Percentiles rank a stretch among this genome's conserved stretches.
Evolutionary conservation across 371 early-diverging fungal genomes (phyloP).

Genomic region (Syncephalastrum sp.): DNA sequence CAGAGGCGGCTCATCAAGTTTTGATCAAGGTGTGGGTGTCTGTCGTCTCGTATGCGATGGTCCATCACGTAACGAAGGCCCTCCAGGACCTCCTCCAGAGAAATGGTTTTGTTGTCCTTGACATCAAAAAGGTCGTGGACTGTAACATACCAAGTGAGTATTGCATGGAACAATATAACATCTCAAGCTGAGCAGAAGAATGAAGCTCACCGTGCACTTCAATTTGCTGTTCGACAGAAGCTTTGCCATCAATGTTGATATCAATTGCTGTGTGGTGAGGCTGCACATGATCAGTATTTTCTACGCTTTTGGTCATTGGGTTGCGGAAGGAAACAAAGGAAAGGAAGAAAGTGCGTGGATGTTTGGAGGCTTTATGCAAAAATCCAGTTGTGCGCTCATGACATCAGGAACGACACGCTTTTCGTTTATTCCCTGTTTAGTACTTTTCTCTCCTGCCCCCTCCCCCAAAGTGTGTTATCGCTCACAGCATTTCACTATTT

Average conservation of each 20-base stretch:
- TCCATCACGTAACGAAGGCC: constrained; percentile 94
- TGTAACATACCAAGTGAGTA: constrained; percentile 16
- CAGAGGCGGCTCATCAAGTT: constrained; percentile 82
- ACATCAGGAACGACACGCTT: too few relatives aligned
- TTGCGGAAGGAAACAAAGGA: constrained; percentile 2
- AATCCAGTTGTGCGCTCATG: too few relatives aligned
- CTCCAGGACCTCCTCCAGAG: constrained; percentile 82
- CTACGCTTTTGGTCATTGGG: constrained; percentile 10
- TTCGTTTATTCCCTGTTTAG: too few relatives aligned
- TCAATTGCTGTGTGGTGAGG: constrained; percentile 34
- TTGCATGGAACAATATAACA: constrained; percentile 10
- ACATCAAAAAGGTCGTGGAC: constrained; percentile 69
- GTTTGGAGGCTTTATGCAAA: too few relatives aligned
- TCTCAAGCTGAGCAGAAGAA: constrained; percentile 19
- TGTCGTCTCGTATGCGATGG: constrained; percentile 83
- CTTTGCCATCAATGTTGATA: constrained; percentile 60
- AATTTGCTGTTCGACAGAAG: constrained; percentile 81
- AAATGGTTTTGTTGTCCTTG: constrained; percentile 68
- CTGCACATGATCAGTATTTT: constrained; percentile 2
- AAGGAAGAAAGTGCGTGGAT: neutral
- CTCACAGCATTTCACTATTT: too few relatives aligned
- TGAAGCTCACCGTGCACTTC: constrained; percentile 77
- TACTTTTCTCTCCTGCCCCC: too few relatives aligned
- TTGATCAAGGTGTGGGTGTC: constrained; percentile 78
- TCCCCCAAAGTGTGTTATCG: too few relatives aligned